Base-by-base conservation (phyloP, 257 asterid species). In the Solanum pennellii region DNA sequence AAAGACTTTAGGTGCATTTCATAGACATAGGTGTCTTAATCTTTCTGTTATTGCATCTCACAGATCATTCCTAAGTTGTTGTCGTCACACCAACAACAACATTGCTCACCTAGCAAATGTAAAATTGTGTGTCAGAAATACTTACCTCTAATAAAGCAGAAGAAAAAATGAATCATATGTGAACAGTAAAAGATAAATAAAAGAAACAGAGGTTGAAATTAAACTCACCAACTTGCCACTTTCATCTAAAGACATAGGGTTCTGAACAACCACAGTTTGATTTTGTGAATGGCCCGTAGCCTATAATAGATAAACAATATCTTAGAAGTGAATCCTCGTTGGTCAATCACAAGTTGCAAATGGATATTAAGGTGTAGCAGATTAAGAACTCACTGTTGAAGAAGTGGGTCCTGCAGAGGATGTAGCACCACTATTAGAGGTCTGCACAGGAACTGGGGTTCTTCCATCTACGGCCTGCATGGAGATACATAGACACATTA, bases 181-280 rank as follows among this genome's bases (percentile, higher is more conserved):
- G 39, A 86, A 66, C 60, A 87, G 7, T 83, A 86, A 12, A 86
- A 69, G 42, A 56, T 21, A 37, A 8, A 86, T 83, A 87, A 33
- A 31, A 52, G 77, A 31, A 88, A 66, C 56, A 14, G 21, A 9
- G 16, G 65, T 80, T 21, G 16, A 49, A 60, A 52, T 35, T 37
- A 13, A 29, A 87, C 98, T 84, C 88, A 96, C 99, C 95, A 96
- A 86, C 89, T 96, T 96, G 90, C 98, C 98, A 87, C 96, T 93
- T 92, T 93, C 97, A 93, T 96, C 94, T 71, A 96, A 90, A 27
- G 97, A 92, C 96, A 92, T 93, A 83, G 98, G 99, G 87, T 96
- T 95, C 93, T 95, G 98, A 75, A 96, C 96, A 5, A 95, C 97
- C n/a, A 96, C 98, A 44, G 98, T 96, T 89, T 95, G 98, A 92